phyloP scores from a whole-genome alignment of 345 rosid genomes.

The Heritiera fomes region DNA sequence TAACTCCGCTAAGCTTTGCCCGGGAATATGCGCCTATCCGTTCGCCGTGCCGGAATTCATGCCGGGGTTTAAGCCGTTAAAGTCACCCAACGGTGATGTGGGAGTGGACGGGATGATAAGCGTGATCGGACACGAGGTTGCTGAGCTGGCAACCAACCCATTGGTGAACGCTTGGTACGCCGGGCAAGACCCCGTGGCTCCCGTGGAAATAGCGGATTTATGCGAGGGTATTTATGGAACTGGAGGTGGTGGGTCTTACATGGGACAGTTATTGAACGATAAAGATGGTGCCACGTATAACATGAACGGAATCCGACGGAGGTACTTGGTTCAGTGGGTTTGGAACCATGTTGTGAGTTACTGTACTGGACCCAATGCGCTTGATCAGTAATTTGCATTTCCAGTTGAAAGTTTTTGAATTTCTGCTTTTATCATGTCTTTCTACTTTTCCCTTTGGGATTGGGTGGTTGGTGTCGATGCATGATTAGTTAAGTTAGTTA shows the following conservation, averaged over 20 bases:
- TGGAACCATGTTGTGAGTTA: conserved; percentile 81
- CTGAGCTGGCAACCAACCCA: conserved; percentile 95
- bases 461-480: too few relatives aligned
- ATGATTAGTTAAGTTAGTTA: conserved; percentile 28
- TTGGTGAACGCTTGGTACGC: conserved; percentile 98
- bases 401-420: neutral
- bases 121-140: conserved; percentile 91
- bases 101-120: conserved; percentile 98
- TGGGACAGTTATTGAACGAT: conserved; percentile 76
- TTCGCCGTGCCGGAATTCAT: conserved; percentile 71
- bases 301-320: conserved; percentile 80
- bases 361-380: conserved; percentile 94
- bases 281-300: conserved; percentile 79
- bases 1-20: conserved; percentile 82
- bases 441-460: too few relatives aligned
- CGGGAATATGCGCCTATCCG: conserved; percentile 94
- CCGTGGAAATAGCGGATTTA: conserved; percentile 91
- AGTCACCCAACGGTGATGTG: conserved; percentile 78
- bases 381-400: conserved; percentile 51
- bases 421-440: conserved; percentile 12
- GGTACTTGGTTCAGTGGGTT: conserved; percentile 90
- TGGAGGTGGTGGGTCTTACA: conserved; percentile 97
- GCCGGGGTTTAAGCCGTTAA: conserved; percentile 67
- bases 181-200: conserved; percentile 80
- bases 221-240: conserved; percentile 99